Base-by-base conservation (phyloP, 345 rosid genomes). In the Corchorus capsularis region DNA sequence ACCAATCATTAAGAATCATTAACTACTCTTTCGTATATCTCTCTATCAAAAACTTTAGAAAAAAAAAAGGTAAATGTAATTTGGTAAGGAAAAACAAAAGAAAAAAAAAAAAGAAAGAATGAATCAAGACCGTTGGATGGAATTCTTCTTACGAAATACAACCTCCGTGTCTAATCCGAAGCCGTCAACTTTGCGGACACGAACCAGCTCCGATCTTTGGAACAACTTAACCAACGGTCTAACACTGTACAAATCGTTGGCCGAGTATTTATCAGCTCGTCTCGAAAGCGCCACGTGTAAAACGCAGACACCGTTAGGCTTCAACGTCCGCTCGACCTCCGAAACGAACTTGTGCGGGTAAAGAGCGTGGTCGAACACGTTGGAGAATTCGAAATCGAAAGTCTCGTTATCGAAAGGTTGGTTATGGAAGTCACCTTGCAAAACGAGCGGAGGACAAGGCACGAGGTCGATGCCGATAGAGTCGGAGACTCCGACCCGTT, bases 81-180 rank as follows among this genome's bases (percentile, higher is more conserved):
- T n/a, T n/a, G n/a, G n/a, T n/a, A n/a, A n/a, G n/a, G n/a, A n/a
- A n/a, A n/a, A n/a, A n/a, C n/a, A n/a, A n/a, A n/a, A n/a, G 45
- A 27, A 27, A 27, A 74, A 13, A 27, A 45, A 46, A 37, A 72
- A 41, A 8, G 63, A 57, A 19, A 34, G 32, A 60, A n/a, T 63
- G 67, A 2, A 66, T 62, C 66, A 64, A 20, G 75, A 32, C 61
- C 69, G 56, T 57, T 69, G 71, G 68, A 70, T 77, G 10, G 7
- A 13, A 75, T 56, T 71, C 55, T 73, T 89, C 87, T 90, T 95
- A 53, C 88, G 73, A 19, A 95, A 91, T 39, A 86, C 98, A 22
- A 92, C 85, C 80, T 95, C 99, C 3, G 97, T 95, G 66, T 95
- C 99, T 83, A 95, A 85, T 16, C 99, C 99, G 73, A 95, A 93